Percentiles rank a stretch among this genome's conserved stretches.
Evolutionary conservation across 441 rosid genomes (phyloP).

Genomic region (Manihot esculenta): DNA sequence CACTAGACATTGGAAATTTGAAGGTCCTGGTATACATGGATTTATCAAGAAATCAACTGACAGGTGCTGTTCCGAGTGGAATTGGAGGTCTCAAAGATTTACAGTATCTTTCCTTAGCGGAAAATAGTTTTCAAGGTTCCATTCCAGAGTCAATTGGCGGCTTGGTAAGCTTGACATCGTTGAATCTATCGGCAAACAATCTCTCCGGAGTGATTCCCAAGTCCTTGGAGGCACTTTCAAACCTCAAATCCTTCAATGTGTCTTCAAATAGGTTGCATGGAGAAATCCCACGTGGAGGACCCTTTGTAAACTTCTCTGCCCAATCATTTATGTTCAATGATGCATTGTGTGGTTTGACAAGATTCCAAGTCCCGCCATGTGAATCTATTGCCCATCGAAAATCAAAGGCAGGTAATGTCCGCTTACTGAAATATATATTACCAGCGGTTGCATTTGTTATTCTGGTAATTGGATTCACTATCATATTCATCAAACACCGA

Average conservation of each 20-base stretch:
- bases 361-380: constrained; percentile 16
- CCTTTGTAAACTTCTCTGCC: constrained; percentile 11
- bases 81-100: constrained; percentile 13
- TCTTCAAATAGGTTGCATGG: constrained; percentile 21
- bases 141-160: constrained; percentile 17
- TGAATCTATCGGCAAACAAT: constrained; percentile 8
- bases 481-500: not conserved
- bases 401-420: constrained; percentile 1
- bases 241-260: constrained; percentile 8
- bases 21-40: not conserved
- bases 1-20: not conserved
- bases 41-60: constrained; percentile 17
- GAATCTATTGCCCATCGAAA: not conserved
- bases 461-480: not conserved
- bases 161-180: constrained; percentile 12
- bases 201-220: constrained; percentile 20
- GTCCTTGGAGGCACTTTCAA: not conserved
- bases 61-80: constrained; percentile 18
- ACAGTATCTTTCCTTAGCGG: constrained; percentile 7
- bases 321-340: constrained; percentile 17
- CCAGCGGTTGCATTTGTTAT: not conserved
- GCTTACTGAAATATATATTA: constrained; percentile 8
- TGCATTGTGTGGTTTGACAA: constrained; percentile 2
- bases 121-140: constrained; percentile 12
- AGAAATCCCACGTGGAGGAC: constrained; percentile 22